Evolutionary conservation across 148 eudicot species (phyloP).

Genomic region (Limonium bicolor): DNA sequence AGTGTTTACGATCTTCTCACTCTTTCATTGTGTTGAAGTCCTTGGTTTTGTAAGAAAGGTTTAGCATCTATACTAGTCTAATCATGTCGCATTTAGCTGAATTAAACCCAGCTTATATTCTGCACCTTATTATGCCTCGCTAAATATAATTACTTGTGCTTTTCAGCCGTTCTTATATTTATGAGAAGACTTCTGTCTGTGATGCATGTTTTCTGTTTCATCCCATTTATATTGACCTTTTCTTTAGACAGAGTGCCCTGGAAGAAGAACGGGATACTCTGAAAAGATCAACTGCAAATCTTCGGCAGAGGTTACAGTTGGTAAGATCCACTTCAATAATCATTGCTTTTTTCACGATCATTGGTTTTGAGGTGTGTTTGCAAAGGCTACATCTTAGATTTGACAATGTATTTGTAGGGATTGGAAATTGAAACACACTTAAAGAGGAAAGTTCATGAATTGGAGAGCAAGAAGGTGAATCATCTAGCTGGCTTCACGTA

Average conservation of each 20-base stretch:
- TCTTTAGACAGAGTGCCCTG: conserved; percentile 77
- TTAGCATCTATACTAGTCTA: no score
- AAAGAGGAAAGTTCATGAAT: conserved; percentile 33
- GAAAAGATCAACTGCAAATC: conserved; percentile 36
- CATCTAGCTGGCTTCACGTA: no score
- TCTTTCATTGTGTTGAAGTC: no score
- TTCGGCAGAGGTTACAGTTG: conserved; percentile 52
- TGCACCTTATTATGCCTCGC: no score
- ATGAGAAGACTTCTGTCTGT: no score
- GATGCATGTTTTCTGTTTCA: neutral
- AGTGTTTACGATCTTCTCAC: no score
- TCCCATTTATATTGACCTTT: conserved; percentile 8
- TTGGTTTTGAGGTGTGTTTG: conserved; percentile 4
- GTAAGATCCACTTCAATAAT: conserved; percentile 17
- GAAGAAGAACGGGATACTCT: conserved; percentile 50
- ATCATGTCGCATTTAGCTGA: no score
- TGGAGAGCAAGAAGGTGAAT: conserved; percentile 58
- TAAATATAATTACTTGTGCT: no score
- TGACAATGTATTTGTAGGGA: conserved; percentile 26
- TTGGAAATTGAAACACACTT: conserved; percentile 67
- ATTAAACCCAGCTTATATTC: no score
- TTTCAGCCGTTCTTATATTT: no score
- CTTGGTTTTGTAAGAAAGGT: no score
- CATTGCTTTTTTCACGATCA: neutral
- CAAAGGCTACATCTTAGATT: neutral